Conservation (phyloP, 2,329 filamentous ascomycete genomes). For the Zymoseptoria tritici region DNA sequence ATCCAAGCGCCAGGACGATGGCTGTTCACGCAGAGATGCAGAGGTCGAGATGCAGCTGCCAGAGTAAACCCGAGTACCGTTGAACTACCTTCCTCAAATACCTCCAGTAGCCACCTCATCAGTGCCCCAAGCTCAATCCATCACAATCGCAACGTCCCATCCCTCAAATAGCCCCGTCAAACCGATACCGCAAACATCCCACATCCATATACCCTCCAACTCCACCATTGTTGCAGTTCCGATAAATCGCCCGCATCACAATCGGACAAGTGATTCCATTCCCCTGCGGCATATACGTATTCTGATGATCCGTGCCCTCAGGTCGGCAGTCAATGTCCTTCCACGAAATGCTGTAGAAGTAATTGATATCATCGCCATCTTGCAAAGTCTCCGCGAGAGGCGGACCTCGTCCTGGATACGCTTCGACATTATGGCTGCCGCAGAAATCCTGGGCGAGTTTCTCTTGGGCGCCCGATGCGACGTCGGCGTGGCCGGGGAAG, state of each 20-base stretch:
- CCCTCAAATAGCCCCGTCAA: not conserved
- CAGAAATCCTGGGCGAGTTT: not conserved
- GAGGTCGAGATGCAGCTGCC: not conserved
- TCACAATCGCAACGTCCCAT: not conserved
- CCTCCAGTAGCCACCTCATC: not conserved
- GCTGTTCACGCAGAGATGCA: not conserved
- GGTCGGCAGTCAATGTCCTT: not conserved
- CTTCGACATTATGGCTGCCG: not conserved
- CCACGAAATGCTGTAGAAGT: not conserved
- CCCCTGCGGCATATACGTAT: not conserved
- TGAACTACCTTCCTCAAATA: not conserved
- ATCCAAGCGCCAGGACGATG: not conserved
- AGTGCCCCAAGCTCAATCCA: not conserved
- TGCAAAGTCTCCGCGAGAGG: not conserved
- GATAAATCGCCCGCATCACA: not conserved
- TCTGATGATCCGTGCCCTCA: not conserved
- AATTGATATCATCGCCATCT: not conserved
- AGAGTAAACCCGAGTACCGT: not conserved
- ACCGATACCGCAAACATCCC: constrained; percentile 3
- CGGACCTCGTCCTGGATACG: not conserved
- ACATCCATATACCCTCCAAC: constrained; percentile 3
- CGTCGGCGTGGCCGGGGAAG: constrained; percentile 3
- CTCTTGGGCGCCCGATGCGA: not conserved
- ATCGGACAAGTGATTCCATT: not conserved
- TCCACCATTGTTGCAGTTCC: constrained; percentile 2